phyloP scores from a whole-genome alignment of 2,329 filamentous ascomycete species.

The Fusarium multiceps region DNA sequence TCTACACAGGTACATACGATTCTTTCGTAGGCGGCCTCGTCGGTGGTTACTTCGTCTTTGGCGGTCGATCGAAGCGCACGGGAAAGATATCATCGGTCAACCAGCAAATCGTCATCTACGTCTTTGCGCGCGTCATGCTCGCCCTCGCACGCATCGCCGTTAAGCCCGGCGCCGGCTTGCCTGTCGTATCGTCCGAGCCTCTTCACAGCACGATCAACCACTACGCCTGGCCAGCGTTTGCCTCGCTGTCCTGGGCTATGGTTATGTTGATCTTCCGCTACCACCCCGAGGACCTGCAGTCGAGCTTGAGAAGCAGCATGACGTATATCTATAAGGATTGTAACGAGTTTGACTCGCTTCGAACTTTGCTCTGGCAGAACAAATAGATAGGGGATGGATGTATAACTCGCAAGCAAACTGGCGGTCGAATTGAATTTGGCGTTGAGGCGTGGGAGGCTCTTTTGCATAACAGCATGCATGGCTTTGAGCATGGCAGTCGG shows the following conservation, averaged over 20 bases:
- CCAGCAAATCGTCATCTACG: constrained; percentile 98
- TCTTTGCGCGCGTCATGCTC: constrained; percentile 90
- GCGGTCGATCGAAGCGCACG: constrained; percentile 68
- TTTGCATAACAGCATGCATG: constrained; percentile 33
- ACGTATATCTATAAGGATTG: constrained; percentile 94
- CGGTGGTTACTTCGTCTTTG: constrained; percentile 94
- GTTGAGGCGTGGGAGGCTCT: constrained; percentile 23
- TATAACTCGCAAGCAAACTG: not conserved
- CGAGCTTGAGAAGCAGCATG: constrained; percentile 94
- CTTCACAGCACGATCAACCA: constrained; percentile 65
- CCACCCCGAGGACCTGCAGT: constrained; percentile 91
- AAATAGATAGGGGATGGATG: constrained; percentile 55
- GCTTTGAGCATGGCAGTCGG: constrained; percentile 11
- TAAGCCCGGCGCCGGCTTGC: constrained; percentile 67
- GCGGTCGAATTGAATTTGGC: constrained; percentile 35
- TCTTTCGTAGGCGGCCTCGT: constrained; percentile 86
- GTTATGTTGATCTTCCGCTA: constrained; percentile 97
- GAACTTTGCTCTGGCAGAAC: constrained; percentile 89
- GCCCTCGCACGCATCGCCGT: constrained; percentile 86
- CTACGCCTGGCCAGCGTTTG: constrained; percentile 93
- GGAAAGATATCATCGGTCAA: constrained; percentile 82
- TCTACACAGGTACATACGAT: constrained; percentile 73
- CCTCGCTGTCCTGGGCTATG: constrained; percentile 87
- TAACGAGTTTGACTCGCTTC: constrained; percentile 87
- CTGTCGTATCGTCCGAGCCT: constrained; percentile 61